phyloP scores from a whole-genome alignment of 1,284 basidiomycete genomes.

The Pseudozyma thailandica region DNA sequence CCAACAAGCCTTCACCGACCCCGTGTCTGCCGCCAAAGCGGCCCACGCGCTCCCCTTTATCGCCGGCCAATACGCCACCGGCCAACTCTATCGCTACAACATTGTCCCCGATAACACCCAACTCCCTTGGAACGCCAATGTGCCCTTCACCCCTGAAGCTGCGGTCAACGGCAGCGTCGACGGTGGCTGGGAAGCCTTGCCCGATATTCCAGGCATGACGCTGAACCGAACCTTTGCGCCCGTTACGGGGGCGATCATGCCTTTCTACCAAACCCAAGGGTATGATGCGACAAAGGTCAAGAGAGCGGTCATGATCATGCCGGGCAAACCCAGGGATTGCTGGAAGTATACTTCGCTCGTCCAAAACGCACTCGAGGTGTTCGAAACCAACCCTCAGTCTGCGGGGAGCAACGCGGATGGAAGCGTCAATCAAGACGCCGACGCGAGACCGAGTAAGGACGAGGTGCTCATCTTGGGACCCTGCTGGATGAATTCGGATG shows the following conservation, averaged over 20 bases:
- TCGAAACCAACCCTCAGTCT: conserved; percentile 30
- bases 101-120: conserved; percentile 42
- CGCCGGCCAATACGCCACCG: conserved; percentile 33
- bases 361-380: conserved; percentile 51
- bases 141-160: conserved; percentile 39
- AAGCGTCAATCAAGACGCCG: neutral
- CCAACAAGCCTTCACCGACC: conserved; percentile 48
- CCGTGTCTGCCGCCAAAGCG: conserved; percentile 54
- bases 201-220: conserved; percentile 48
- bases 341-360: conserved; percentile 63
- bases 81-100: conserved; percentile 22
- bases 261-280: conserved; percentile 52
- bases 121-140: conserved; percentile 55
- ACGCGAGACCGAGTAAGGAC: conserved; percentile 10
- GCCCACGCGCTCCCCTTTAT: conserved; percentile 49
- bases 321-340: conserved; percentile 61
- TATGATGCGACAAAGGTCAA: conserved; percentile 54
- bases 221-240: conserved; percentile 53
- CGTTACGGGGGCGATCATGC: conserved; percentile 38
- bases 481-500: conserved; percentile 55
- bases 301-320: conserved; percentile 60
- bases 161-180: conserved; percentile 37
- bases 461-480: conserved; percentile 57
- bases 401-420: conserved; percentile 16
- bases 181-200: conserved; percentile 70